Evolutionary conservation across 768 basidiomycete genomes (phyloP).

Genomic region (Strobilomyces echinocephalus): DNA sequence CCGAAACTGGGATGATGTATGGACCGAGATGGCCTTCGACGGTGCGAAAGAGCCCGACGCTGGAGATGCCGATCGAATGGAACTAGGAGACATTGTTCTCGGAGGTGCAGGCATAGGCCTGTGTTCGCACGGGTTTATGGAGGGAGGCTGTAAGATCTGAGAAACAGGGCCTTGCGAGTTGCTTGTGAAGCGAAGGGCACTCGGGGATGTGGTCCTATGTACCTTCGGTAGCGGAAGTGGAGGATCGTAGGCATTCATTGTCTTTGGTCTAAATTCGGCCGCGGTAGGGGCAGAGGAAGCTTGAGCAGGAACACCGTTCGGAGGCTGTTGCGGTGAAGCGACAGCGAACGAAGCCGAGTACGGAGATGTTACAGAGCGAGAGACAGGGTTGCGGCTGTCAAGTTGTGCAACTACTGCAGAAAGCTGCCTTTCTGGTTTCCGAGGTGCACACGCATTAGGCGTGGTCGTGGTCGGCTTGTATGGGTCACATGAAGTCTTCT

Average conservation of each 20-base stretch:
- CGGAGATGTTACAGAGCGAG: constrained; percentile 24
- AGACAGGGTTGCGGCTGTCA: constrained; percentile 24
- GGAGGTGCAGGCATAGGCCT: constrained; percentile 17
- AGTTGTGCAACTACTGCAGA: constrained; percentile 27
- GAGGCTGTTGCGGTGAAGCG: constrained; percentile 11
- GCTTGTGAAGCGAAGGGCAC: constrained; percentile 20
- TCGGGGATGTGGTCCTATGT: constrained; percentile 24
- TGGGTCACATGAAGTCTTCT: constrained; percentile 28
- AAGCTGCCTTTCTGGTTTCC: constrained; percentile 10
- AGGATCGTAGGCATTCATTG: constrained; percentile 72
- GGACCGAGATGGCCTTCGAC: constrained; percentile 18
- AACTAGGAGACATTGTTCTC: constrained; percentile 31
- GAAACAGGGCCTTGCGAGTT: constrained; percentile 12
- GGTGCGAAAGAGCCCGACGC: constrained; percentile 37
- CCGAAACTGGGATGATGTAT: constrained; percentile 22
- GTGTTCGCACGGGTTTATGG: constrained; percentile 18
- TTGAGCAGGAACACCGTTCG: constrained; percentile 24
- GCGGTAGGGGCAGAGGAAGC: constrained; percentile 37
- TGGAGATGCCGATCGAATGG: constrained; percentile 22
- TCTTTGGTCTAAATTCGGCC: constrained; percentile 56
- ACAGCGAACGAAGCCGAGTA: constrained; percentile 17
- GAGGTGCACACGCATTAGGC: constrained; percentile 21
- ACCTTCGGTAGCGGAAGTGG: constrained; percentile 54
- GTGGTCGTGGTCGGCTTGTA: constrained; percentile 31
- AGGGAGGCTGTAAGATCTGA: constrained; percentile 9